Percentiles rank a stretch among this genome's conserved stretches.
Evolutionary conservation across 768 basidiomycete genomes (phyloP).

Genomic region (Tulasnella sp.): DNA sequence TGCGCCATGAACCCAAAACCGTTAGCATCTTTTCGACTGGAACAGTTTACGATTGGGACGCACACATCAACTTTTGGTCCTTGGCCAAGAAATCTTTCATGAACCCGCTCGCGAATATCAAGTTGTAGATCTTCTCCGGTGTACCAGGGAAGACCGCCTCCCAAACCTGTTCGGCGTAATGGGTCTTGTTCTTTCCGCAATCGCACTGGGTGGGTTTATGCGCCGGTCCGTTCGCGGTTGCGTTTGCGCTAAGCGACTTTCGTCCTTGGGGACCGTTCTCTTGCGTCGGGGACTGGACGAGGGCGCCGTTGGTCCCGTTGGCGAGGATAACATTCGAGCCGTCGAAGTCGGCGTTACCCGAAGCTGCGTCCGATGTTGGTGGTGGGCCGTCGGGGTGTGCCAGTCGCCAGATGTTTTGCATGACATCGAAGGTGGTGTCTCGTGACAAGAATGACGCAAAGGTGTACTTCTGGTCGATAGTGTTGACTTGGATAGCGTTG

Average conservation of each 20-base stretch:
- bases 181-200: conserved; percentile 70
- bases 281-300: not conserved
- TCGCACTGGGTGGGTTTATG: conserved; percentile 55
- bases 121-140: conserved; percentile 92
- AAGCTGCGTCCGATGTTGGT: not conserved
- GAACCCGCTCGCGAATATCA: conserved; percentile 96
- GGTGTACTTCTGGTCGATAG: conserved; percentile 77
- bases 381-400: conserved; percentile 61
- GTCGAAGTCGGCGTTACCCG: not conserved
- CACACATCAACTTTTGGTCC: conserved; percentile 88
- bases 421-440: conserved; percentile 95
- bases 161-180: conserved; percentile 73
- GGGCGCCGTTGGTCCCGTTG: not conserved
- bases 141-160: conserved; percentile 83
- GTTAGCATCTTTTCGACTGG: not conserved
- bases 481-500: conserved; percentile 91
- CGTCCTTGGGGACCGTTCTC: not conserved
- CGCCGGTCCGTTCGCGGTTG: conserved; percentile 49
- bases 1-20: conserved; percentile 9
- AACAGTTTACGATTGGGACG: no score
- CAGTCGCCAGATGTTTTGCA: conserved; percentile 93
- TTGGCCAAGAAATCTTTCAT: conserved; percentile 90
- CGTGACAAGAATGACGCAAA: conserved; percentile 97
- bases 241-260: not conserved
- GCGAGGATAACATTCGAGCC: not conserved